phyloP scores from a whole-genome alignment of 805 yeast genomes.

The Phaffomyces thermotolerans region DNA sequence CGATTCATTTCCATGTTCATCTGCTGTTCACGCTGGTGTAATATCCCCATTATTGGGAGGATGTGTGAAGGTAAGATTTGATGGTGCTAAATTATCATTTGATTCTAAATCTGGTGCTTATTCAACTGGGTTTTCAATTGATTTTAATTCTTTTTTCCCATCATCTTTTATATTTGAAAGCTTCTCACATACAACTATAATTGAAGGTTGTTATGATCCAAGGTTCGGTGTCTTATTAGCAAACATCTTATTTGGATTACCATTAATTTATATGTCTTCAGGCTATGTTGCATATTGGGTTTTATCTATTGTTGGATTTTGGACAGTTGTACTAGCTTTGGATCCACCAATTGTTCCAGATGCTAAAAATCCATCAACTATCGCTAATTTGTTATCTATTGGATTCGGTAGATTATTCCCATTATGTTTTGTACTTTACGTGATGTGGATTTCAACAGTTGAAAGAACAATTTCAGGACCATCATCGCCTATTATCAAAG shows the following conservation, averaged over 20 bases:
- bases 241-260: constrained; percentile 57
- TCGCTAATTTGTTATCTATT: constrained; percentile 57
- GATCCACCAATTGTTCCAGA: constrained; percentile 71
- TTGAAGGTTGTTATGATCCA: constrained; percentile 62
- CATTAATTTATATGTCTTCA: constrained; percentile 45
- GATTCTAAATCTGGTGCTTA: constrained; percentile 40
- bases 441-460: constrained; percentile 55
- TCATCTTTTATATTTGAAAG: constrained; percentile 56
- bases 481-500: constrained; percentile 34
- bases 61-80: constrained; percentile 54
- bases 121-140: constrained; percentile 43
- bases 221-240: constrained; percentile 47
- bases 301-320: constrained; percentile 57
- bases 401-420: constrained; percentile 76
- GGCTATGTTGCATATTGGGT: constrained; percentile 55
- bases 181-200: constrained; percentile 23
- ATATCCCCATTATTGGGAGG: constrained; percentile 74
- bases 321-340: constrained; percentile 70
- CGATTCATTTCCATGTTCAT: constrained; percentile 84
- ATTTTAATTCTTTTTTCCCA: constrained; percentile 69
- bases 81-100: constrained; percentile 47
- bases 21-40: constrained; percentile 82
- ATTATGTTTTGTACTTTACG: constrained; percentile 58
- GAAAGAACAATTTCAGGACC: constrained; percentile 39
- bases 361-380: constrained; percentile 43